Base-by-base conservation (phyloP, 2,329 filamentous ascomycete species). In the Passalora sequoiae region DNA sequence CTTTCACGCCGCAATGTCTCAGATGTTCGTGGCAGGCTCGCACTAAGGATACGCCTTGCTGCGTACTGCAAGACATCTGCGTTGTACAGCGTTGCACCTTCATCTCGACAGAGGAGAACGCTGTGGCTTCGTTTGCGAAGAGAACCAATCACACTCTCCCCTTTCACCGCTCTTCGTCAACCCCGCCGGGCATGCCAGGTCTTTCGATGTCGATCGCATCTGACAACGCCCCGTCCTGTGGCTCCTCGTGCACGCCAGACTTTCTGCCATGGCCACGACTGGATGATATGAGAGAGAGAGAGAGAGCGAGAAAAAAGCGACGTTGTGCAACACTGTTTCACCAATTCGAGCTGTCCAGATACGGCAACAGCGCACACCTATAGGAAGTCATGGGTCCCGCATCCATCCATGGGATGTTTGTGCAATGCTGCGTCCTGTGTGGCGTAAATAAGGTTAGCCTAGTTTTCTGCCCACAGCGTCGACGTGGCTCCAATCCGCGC, bases 401-500 rank as follows among this genome's bases (percentile, higher is more conserved):
- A 46, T 38, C 43, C n/a, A n/a, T n/a, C n/a, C n/a, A n/a, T 46
- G 45, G 47, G 43, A 41, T 41, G 44, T 43, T 49, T 43, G 49
- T 50, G 47, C 38, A 22, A 47, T 46, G 8, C 25, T 31, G 33
- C 37, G 29, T 39, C 28, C 24, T 41, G 24, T 38, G 46, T 51
- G 50, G 45, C 46, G 54, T 51, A 33, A 42, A 42, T 54, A 56
- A 55, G 55, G 53, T 60, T 59, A n/a, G 51, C 44, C 50, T 57
- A 57, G 57, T 44, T 49, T 46, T 35, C n/a, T n/a, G 46, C 44
- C 49, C 54, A 50, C 55, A 30, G 29, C 38, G 44, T 47, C 51
- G 53, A 61, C 57, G 59, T 60, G 57, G 38, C 46, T 54, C 29
- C 49, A 43, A 60, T 58, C 59, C 52, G 54, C 50, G 47, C 44